Evolutionary conservation across 2,329 filamentous ascomycete genomes (phyloP), one percentile per base, ranked within the genome.

Genomic region (Aspergillus sp.): DNA sequence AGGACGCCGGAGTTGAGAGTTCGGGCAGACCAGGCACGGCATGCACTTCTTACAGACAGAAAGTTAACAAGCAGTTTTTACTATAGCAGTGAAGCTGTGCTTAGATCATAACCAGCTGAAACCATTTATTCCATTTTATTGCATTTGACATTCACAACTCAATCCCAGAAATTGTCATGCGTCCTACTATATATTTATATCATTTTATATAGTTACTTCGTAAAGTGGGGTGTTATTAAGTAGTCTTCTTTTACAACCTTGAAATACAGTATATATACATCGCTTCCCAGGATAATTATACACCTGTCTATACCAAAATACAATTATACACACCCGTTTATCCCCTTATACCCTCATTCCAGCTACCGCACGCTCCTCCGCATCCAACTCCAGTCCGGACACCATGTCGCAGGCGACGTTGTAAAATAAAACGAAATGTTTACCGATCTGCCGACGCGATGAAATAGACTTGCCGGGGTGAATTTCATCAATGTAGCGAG

Each of bases 351-450:
- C 9, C 37, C 37, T 11, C 40, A 43, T 37, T 37, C 45, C 17
- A 49, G 8, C 21, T 40, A 27, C 17, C 19, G 17, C 11, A 40
- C 15, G n/a, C 3, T 33, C 11, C 21, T 12, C 27, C 25, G 17
- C 23, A 17, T 12, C 11, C 35, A 46, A 19, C 23, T 73, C 67
- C 43, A 76, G 56, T 54, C 71, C 62, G 58, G 77, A 76, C 23
- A 75, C 73, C 66, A 77, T 65, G 11, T 68, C 64, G 55, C 74
- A 77, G 15, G 75, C 71, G 12, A 69, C 60, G 6, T 59, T 67
- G 49, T 76, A 77, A 48, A 77, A 75, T 0, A 68, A 68, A 52
- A 70, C 62, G 52, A 77, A 76, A 11, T 68, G 59, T 45, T 67
- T 25, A 23, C 15, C 58, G 37, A 69, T 54, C 35, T 63, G 44